Evolutionary conservation across 192 early-diverging fungal species (phyloP).

Genomic region (Coemansia sp.): DNA sequence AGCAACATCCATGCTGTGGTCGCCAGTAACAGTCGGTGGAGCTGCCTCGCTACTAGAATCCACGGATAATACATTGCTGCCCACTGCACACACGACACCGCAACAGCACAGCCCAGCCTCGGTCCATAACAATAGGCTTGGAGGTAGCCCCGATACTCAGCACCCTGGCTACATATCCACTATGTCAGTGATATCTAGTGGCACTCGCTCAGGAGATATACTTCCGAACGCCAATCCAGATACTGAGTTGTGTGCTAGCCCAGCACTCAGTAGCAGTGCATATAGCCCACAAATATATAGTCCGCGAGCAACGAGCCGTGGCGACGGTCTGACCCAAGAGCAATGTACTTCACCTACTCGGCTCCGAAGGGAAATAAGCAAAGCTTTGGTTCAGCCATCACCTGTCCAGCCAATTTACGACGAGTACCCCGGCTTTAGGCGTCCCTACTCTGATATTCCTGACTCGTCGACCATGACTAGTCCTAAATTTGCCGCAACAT

Average conservation of each 20-base stretch:
- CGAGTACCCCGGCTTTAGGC: neutral
- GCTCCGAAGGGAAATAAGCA: slow-evolving; percentile 1
- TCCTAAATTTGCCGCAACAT: neutral
- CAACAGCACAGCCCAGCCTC: slow-evolving; percentile 27
- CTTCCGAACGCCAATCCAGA: neutral
- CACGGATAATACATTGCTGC: neutral
- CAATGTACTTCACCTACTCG: neutral
- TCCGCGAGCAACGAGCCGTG: neutral
- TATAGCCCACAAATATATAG: neutral
- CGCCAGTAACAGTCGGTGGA: neutral
- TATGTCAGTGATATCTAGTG: neutral
- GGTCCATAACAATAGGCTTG: slow-evolving; percentile 5
- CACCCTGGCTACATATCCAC: slow-evolving; percentile 10
- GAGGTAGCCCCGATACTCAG: slow-evolving; percentile 12
- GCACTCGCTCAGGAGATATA: neutral
- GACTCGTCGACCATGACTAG: neutral
- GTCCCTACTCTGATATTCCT: neutral
- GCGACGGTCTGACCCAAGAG: neutral
- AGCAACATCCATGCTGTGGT: neutral
- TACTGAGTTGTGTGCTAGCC: neutral
- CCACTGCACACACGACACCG: neutral
- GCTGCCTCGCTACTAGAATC: neutral
- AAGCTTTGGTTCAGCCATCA: neutral
- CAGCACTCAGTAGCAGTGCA: neutral
- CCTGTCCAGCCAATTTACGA: neutral